phyloP scores from a whole-genome alignment of 208 protist genomes.

The Trypanosoma theileri region DNA sequence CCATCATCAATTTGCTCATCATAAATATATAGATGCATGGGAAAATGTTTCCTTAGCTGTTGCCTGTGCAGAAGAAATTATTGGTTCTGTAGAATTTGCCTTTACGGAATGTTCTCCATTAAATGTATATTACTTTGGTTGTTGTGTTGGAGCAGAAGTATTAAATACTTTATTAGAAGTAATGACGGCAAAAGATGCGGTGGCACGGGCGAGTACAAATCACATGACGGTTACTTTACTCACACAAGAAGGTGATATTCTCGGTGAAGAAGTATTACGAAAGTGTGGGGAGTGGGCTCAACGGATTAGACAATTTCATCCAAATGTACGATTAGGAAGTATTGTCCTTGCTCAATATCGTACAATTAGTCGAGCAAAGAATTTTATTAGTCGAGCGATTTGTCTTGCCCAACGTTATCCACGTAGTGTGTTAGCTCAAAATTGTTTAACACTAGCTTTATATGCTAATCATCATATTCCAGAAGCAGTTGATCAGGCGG shows the following conservation, averaged over 20 bases:
- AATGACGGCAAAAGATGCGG: slow-evolving; percentile 14
- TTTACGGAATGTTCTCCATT: slow-evolving; percentile 75
- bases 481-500: slow-evolving; percentile 62
- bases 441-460: slow-evolving; percentile 59
- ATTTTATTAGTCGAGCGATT: slow-evolving; percentile 52
- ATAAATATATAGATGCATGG: slow-evolving; percentile 55
- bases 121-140: slow-evolving; percentile 59
- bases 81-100: slow-evolving; percentile 67
- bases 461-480: slow-evolving; percentile 67
- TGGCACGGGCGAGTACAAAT: slow-evolving; percentile 22
- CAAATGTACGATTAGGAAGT: slow-evolving; percentile 48
- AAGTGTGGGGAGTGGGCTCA: slow-evolving; percentile 43
- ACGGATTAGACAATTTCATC: slow-evolving; percentile 58
- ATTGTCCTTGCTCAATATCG: slow-evolving; percentile 36
- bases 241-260: slow-evolving; percentile 27
- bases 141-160: slow-evolving; percentile 41
- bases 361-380: slow-evolving; percentile 37
- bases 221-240: slow-evolving; percentile 10
- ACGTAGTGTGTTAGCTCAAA: slow-evolving; percentile 57
- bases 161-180: slow-evolving; percentile 43
- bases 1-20: slow-evolving; percentile 36
- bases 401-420: slow-evolving; percentile 63
- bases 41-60: slow-evolving; percentile 65
- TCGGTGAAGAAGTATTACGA: slow-evolving; percentile 47
- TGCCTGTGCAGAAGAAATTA: slow-evolving; percentile 70